Evolutionary conservation across 2,329 filamentous ascomycete species (phyloP), one percentile per base, ranked within the genome.

Genomic region (Bipolaris cookei): DNA sequence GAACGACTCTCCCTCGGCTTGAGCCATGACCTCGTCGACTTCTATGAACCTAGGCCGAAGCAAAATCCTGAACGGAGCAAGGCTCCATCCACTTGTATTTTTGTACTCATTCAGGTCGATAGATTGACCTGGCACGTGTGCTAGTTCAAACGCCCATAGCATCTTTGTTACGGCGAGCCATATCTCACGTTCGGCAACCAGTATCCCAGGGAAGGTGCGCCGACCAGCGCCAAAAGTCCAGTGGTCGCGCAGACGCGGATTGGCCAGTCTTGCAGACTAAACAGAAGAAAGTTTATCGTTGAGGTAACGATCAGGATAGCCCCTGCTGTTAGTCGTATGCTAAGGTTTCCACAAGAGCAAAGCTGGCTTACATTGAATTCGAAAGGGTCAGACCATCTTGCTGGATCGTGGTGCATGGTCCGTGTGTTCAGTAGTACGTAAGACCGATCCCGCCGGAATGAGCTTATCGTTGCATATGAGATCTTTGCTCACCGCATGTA

Each of bases 141-240:
- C 18, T 4, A 48, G 11, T 3, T 28, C 45, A 28, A 48, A 48
- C 18, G 45, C 32, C 45, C 34, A 48, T 5, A 48, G 20, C 45
- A 48, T 48, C 32, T 38, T 48, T 14, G 32, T 48, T 38, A 38
- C 20, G 18, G 45, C 45, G 13, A 48, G 32, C 32, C 20, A 38
- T 11, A 48, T 38, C 30, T 39, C 34, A 20, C 34, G 46, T 11
- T 39, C 20, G 14, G 46, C 46, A 18, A 72, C 51, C 45, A 67
- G 69, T 14, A 71, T 68, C 7, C 73, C 72, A 0, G 73, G 69
- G 53, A 72, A 76, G 23, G 74, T 62, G 3, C 73, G 59, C 20
- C 68, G 54, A 13, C 67, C 66, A 3, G 59, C 59, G 8, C 70
- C 69, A 48, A 70, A 71, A 6, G 52, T 56, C 43, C 63, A 62